These are phyloP conservation scores for Gastrolobium villosum DNA, from an alignment of 306 rosid species.

Conservation along the genomic window DNA sequence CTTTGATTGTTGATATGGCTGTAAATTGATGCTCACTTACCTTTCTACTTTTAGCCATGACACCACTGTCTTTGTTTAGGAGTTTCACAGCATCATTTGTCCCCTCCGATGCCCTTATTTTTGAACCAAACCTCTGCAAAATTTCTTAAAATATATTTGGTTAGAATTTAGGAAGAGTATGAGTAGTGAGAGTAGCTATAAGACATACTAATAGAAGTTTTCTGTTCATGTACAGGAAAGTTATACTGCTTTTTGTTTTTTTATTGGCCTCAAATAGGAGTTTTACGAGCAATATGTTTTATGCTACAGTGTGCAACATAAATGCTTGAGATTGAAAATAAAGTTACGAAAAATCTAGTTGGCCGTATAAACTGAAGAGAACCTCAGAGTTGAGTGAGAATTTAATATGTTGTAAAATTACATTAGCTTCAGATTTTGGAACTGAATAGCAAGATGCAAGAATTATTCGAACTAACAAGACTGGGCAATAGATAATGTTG, in stretches of 20 bases:
- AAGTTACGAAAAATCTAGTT: constrained; percentile 38
- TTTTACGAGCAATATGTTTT: constrained; percentile 17
- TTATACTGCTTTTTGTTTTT: background rate
- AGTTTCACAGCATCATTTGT: constrained; percentile 14
- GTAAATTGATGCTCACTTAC: constrained; percentile 28
- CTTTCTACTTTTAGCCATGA: background rate
- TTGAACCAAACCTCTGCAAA: constrained; percentile 28
- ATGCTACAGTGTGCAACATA: constrained; percentile 16
- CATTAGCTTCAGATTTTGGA: constrained; percentile 25
- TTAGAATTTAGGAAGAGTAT: constrained; percentile 32
- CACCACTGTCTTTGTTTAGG: background rate
- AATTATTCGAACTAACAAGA: constrained; percentile 24
- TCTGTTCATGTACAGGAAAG: background rate
- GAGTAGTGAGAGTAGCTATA: background rate
- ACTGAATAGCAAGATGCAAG: constrained; percentile 36
- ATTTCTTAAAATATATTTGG: constrained; percentile 10
- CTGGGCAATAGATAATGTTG: constrained; percentile 28
- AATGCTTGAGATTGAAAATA: constrained; percentile 29
- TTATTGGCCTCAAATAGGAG: constrained; percentile 5
- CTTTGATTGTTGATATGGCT: constrained; percentile 35
- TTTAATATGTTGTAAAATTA: constrained; percentile 27
- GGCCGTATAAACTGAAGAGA: constrained; percentile 22
- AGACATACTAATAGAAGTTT: background rate
- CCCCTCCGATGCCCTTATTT: constrained; percentile 1
- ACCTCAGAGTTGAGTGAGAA: constrained; percentile 16